These are phyloP conservation scores for Saksenaea oblongispora DNA, from an alignment of 371 early-diverging fungal species.

Conservation along the genomic window DNA sequence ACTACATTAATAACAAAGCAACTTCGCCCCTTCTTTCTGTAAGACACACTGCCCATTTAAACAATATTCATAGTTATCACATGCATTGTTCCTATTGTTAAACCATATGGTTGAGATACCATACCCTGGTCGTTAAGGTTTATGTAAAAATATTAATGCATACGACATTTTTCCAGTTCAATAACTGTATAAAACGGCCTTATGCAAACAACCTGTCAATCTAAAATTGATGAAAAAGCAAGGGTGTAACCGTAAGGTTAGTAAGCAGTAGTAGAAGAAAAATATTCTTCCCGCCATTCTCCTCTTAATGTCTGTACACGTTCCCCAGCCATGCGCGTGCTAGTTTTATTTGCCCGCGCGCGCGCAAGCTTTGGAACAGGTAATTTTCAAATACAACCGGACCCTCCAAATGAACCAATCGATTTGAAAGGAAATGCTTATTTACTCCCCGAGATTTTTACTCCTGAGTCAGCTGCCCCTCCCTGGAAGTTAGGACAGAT, in stretches of 20 bases:
- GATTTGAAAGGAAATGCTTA: background rate
- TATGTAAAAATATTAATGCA: background rate
- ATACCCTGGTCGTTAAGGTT: too few species aligned
- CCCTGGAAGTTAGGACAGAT: background rate
- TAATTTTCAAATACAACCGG: background rate
- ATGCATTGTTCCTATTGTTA: background rate
- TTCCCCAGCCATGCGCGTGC: background rate
- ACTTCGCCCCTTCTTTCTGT: too few species aligned
- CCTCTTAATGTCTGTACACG: background rate
- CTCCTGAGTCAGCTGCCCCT: background rate
- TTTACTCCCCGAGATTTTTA: background rate
- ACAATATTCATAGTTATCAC: background rate
- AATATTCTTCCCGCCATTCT: background rate
- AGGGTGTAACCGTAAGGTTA: background rate
- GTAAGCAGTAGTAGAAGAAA: slow-evolving; percentile 3
- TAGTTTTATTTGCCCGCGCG: background rate
- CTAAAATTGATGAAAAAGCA: background rate
- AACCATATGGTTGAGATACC: background rate
- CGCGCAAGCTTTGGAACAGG: background rate
- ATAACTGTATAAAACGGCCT: background rate
- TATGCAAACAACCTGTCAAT: background rate
- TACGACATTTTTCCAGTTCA: background rate
- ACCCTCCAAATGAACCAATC: background rate
- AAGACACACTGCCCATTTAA: too few species aligned
- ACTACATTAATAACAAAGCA: background rate